Percentiles rank a stretch among this genome's conserved stretches.
Evolutionary conservation across 2,329 filamentous ascomycete species (phyloP).

Genomic region (Waltergamsia citrina): DNA sequence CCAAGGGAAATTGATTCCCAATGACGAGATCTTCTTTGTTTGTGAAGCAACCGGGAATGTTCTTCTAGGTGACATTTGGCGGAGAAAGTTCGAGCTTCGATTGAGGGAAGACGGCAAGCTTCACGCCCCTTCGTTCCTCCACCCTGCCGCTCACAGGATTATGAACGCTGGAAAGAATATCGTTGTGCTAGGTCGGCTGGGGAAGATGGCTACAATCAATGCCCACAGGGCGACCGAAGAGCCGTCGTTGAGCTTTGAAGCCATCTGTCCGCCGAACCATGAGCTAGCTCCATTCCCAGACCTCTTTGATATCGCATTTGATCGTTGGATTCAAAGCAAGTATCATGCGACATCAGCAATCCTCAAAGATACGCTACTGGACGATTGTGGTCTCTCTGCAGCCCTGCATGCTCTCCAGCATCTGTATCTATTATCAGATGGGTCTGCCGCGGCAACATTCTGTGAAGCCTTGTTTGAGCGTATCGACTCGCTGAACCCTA

Average conservation of each 20-base stretch:
- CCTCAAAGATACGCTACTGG: conserved; percentile 57
- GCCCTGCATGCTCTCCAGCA: conserved; percentile 58
- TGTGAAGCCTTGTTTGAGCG: conserved; percentile 63
- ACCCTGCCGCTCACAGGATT: conserved; percentile 58
- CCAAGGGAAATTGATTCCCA: conserved; percentile 56
- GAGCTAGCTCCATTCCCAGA: conserved; percentile 62
- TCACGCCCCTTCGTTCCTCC: conserved; percentile 67
- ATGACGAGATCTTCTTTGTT: conserved; percentile 70
- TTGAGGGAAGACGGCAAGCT: conserved; percentile 48
- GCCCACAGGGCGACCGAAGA: conserved; percentile 17
- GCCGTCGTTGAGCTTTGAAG: conserved; percentile 44
- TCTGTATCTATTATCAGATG: conserved; percentile 71
- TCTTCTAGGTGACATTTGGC: conserved; percentile 63
- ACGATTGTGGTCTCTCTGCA: conserved; percentile 56
- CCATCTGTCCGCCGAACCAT: conserved; percentile 38
- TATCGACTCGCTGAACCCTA: conserved; percentile 49
- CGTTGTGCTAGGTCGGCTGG: conserved; percentile 68
- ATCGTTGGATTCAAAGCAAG: conserved; percentile 67
- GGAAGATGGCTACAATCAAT: conserved; percentile 19
- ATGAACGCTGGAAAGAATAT: conserved; percentile 86
- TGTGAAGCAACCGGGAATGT: conserved; percentile 42
- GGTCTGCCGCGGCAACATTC: conserved; percentile 56
- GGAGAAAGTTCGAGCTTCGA: conserved; percentile 61
- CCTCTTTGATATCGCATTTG: conserved; percentile 62
- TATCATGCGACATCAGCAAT: conserved; percentile 59